phyloP scores from a whole-genome alignment of 1,284 basidiomycete genomes.

The Cutaneotrichosporon sp. region DNA sequence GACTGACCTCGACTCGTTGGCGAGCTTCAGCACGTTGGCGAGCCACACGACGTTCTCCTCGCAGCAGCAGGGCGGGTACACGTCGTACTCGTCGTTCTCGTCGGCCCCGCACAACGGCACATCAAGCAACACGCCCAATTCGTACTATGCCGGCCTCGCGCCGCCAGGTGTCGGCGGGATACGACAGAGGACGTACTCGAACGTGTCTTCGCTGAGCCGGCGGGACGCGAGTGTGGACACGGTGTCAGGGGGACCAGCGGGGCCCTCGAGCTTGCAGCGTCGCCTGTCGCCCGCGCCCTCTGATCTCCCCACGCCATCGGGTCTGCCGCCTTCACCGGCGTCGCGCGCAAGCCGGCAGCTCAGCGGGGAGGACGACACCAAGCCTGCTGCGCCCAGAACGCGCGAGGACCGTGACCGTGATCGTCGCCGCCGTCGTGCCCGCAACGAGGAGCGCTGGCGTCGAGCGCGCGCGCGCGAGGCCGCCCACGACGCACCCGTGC shows the following conservation, averaged over 20 bases:
- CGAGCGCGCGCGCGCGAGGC: conserved; percentile 19
- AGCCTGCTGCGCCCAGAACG: no score
- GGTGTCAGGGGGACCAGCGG: background rate
- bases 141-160: background rate
- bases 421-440: conserved; percentile 10
- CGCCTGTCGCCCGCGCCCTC: background rate
- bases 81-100: background rate
- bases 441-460: conserved; percentile 19
- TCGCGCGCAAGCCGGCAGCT: background rate
- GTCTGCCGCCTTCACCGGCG: background rate
- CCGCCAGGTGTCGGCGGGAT: background rate
- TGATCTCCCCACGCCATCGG: background rate
- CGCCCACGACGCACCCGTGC: conserved; percentile 18
- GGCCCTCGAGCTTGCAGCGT: background rate
- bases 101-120: background rate
- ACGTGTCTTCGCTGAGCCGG: background rate
- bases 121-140: background rate
- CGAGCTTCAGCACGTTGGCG: conserved; percentile 14
- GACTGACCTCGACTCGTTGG: conserved; percentile 14
- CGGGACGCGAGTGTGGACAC: conserved; percentile 1
- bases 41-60: conserved; percentile 12
- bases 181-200: conserved; percentile 1
- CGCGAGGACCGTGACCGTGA: conserved; percentile 1
- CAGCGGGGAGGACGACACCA: background rate
- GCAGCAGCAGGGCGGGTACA: background rate